These are phyloP conservation scores for Talaromyces sp. DNA, from an alignment of 2,329 filamentous ascomycete genomes.

Conservation along the genomic window DNA sequence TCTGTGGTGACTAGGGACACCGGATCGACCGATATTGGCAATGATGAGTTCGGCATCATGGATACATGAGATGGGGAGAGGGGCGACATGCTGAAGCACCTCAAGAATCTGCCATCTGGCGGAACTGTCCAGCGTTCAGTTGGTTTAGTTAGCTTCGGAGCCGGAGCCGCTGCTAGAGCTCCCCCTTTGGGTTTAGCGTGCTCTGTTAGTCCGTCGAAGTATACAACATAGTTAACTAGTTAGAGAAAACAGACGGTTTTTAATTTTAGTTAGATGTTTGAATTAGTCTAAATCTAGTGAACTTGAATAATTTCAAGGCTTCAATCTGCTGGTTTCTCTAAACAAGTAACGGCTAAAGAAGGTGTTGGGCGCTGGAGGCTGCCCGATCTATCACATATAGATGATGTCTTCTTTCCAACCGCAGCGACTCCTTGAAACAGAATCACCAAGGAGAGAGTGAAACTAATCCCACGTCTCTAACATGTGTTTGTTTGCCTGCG, in stretches of 20 bases:
- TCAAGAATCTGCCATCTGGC: conserved; percentile 13
- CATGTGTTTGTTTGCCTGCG: background rate
- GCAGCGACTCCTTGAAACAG: background rate
- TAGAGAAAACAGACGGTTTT: too few relatives aligned
- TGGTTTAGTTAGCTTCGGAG: conserved; percentile 5
- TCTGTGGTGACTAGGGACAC: conserved; percentile 94
- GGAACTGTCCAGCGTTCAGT: background rate
- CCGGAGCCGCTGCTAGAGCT: conserved; percentile 19
- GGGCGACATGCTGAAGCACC: background rate
- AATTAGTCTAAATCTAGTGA: background rate
- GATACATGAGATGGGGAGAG: conserved; percentile 9
- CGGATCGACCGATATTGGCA: conserved; percentile 82
- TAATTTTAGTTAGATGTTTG: too few relatives aligned
- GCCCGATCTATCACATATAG: background rate
- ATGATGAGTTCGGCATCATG: conserved; percentile 30
- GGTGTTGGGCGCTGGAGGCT: background rate
- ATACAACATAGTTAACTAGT: background rate
- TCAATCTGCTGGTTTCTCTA: background rate
- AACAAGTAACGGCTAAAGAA: background rate
- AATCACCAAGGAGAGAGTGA: background rate
- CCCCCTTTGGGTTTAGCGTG: conserved; percentile 20
- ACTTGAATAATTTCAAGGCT: background rate
- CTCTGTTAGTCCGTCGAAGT: background rate
- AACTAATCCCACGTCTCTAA: background rate
- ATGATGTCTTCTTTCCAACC: background rate